A percentile compares a stretch with the other conserved stretches of the same genome.
Evolutionary conservation across 371 early-diverging fungal species (phyloP).

Genomic region (Funneliformis caledonium): DNA sequence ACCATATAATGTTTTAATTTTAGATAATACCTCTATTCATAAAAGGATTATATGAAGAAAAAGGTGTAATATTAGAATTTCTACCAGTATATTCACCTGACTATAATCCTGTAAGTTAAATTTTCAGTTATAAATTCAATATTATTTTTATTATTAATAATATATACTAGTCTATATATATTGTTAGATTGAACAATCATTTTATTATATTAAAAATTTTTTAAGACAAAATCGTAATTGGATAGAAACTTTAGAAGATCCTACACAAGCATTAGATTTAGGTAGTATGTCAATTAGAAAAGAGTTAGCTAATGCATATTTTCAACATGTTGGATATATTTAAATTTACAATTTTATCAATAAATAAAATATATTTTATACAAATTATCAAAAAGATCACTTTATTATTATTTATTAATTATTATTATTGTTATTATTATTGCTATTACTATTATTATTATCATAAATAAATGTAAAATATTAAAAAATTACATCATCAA

Average conservation of each 20-base stretch:
- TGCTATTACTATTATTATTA: too few species aligned
- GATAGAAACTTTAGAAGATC: neutral
- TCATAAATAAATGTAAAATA: too few species aligned
- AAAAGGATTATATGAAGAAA: too few species aligned
- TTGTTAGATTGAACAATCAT: neutral
- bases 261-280: neutral
- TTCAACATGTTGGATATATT: neutral
- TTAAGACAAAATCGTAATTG: neutral
- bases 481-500: neutral
- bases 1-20: neutral
- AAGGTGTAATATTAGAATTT: neutral
- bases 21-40: too few species aligned
- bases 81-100: constrained; percentile 1
- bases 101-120: neutral
- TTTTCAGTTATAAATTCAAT: too few species aligned
- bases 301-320: neutral
- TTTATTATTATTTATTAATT: too few species aligned
- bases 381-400: too few species aligned
- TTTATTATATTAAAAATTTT: neutral
- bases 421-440: too few species aligned
- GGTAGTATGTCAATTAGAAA: neutral
- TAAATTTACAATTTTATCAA: too few species aligned
- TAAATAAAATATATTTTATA: too few species aligned
- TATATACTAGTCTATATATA: too few species aligned
- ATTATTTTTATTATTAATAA: too few species aligned